Conservation (phyloP, 2,329 filamentous ascomycete genomes). For the Alternaria atra region DNA sequence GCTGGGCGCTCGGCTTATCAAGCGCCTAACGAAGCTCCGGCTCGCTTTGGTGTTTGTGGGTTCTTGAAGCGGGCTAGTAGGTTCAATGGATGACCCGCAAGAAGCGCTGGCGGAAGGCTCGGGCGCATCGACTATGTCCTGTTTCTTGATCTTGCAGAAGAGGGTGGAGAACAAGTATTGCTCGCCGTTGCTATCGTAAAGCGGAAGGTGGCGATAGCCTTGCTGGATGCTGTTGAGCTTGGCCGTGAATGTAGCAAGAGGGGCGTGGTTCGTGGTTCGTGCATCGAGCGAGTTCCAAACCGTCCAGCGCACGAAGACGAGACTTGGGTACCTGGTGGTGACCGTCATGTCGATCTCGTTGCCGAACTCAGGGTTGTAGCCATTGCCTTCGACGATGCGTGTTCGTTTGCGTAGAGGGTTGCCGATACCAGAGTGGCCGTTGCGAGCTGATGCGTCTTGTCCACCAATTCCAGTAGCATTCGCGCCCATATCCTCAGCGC, state of each 20-base stretch:
- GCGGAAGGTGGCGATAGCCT: constrained; percentile 89
- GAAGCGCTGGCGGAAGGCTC: constrained; percentile 34
- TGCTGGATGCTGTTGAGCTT: constrained; percentile 90
- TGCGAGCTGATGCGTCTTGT: constrained; percentile 69
- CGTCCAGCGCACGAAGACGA: constrained; percentile 93
- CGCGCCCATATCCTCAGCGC: constrained; percentile 89
- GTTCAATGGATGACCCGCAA: constrained; percentile 39
- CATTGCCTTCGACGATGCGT: constrained; percentile 82
- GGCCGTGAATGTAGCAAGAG: constrained; percentile 88
- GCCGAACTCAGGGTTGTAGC: constrained; percentile 91
- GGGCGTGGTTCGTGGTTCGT: constrained; percentile 68
- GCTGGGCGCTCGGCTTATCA: constrained; percentile 56
- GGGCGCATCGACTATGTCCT: constrained; percentile 58
- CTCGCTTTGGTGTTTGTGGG: constrained; percentile 43
- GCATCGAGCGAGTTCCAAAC: constrained; percentile 88
- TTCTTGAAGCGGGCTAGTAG: constrained; percentile 41
- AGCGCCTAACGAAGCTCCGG: constrained; percentile 51
- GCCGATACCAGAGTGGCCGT: constrained; percentile 72
- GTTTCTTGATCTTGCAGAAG: constrained; percentile 84
- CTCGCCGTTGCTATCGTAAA: constrained; percentile 88
- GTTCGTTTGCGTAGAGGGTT: constrained; percentile 82
- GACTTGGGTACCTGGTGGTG: constrained; percentile 91
- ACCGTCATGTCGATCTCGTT: constrained; percentile 81
- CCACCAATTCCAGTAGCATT: constrained; percentile 73
- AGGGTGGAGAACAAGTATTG: constrained; percentile 94